These are phyloP conservation scores for Suillus brevipes DNA, from an alignment of 768 basidiomycete species.

Conservation along the genomic window DNA sequence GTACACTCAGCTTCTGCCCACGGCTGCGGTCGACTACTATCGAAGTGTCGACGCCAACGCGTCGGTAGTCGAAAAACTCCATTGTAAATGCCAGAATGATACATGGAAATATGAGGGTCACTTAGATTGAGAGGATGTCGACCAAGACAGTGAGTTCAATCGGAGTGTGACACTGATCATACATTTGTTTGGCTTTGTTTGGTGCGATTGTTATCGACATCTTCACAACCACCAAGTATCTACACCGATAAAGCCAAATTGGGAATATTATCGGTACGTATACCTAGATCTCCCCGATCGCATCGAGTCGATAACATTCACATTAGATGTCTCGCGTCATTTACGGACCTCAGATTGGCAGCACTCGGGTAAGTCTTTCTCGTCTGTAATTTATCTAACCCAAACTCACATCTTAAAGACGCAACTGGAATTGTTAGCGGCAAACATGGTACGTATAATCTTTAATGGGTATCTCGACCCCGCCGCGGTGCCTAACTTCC, in stretches of 20 bases:
- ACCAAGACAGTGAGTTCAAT: no score
- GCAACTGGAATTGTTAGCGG: not conserved
- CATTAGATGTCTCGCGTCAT: not conserved
- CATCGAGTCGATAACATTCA: not conserved
- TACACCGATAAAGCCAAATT: not conserved
- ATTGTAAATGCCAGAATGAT: conserved; percentile 93
- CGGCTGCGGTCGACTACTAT: conserved; percentile 93
- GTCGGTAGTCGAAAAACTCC: conserved; percentile 95
- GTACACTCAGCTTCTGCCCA: conserved; percentile 91
- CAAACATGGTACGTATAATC: not conserved
- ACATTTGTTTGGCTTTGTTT: not conserved
- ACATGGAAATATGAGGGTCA: conserved; percentile 70
- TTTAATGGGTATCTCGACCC: not conserved
- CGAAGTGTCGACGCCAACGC: conserved; percentile 83
- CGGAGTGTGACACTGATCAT: no score
- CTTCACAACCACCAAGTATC: not conserved
- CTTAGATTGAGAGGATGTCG: no score
- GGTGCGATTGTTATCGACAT: not conserved
- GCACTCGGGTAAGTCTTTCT: not conserved
- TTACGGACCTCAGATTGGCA: not conserved
- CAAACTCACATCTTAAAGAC: not conserved
- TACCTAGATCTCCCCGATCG: not conserved
- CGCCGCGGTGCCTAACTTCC: not conserved
- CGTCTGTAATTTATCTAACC: not conserved
- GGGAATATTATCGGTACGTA: not conserved